A percentile compares a stretch with the other conserved stretches of the same genome.
Evolutionary conservation across 139 green algal species (phyloP).

Genomic region (Volvox reticuliferus): DNA sequence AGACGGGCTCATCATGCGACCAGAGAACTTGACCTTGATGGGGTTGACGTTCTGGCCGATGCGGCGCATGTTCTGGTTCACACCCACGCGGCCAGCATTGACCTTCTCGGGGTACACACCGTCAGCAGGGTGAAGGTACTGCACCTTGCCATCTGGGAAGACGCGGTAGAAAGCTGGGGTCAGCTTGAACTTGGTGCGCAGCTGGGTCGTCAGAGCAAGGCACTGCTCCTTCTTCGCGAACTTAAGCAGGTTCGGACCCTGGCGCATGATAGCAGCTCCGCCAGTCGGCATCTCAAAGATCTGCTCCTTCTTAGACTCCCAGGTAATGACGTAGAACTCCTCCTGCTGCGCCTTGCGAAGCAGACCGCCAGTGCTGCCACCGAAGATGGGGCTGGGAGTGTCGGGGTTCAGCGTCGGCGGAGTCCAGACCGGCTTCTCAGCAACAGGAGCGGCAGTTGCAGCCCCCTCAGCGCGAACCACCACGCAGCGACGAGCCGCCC

Average conservation of each 20-base stretch:
- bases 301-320: conserved; percentile 97
- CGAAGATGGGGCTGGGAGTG: conserved; percentile 97
- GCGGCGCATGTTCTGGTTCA: conserved; percentile 92
- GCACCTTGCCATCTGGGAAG: conserved; percentile 95
- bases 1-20: conserved; percentile 36
- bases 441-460: conserved; percentile 45
- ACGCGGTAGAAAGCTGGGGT: conserved; percentile 94
- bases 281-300: conserved; percentile 99
- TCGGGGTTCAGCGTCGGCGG: conserved; percentile 90
- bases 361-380: conserved; percentile 96
- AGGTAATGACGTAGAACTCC: conserved; percentile 85
- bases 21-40: conserved; percentile 70
- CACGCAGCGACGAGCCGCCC: conserved; percentile 45
- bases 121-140: conserved; percentile 99
- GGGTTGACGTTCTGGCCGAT: conserved; percentile 98
- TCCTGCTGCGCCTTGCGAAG: conserved; percentile 92
- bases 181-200: conserved; percentile 98
- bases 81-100: conserved; percentile 89
- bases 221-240: conserved; percentile 99
- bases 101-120: conserved; percentile 99
- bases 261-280: conserved; percentile 98
- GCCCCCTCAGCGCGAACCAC: conserved; percentile 74
- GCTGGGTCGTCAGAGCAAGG: conserved; percentile 94
- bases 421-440: conserved; percentile 75
- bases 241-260: conserved; percentile 99